Evolutionary conservation across 2,329 filamentous ascomycete species (phyloP), one percentile per base, ranked within the genome.

Genomic region (Geosmithia flava): DNA sequence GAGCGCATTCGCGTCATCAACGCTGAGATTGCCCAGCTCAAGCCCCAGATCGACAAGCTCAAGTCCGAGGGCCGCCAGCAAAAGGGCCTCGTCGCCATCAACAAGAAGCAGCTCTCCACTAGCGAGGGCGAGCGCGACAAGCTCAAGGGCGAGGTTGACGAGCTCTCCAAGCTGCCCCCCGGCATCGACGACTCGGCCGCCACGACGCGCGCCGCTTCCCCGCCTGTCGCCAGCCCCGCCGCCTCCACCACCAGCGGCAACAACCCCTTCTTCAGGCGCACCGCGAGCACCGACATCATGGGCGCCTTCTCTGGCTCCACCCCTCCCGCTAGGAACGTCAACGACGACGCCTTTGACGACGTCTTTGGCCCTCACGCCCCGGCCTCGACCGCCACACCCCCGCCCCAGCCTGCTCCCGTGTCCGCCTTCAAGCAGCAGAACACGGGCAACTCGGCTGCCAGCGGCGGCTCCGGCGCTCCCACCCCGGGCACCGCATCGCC

Each of bases 51-150:
- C 47, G 93, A 98, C 63, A 97, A 96, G 71, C 75, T 95, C 57
- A 89, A 86, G 62, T 87, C 85, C 13, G 89, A 96, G 56, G 89
- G 89, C 23, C 82, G 93, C 42, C 93, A 97, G 64, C 90, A 97
- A 61, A 97, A 95, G 69, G 93, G 93, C 17, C 74, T 97, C 54
- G 91, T 95, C 29, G 90, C 93, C 42, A 98, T 98, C 68, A 96
- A 96, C 69, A 97, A 94, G 74, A 98, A 98, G 70, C 93, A 98
- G 67, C 72, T 97, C 51, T 80, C 84, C 37, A 96, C 90, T 1
- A 87, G 85, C 49, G 93, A 98, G 64, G 79, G 78, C 45, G 91
- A 97, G 63, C 80, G 87, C 30, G 91, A 97, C 51, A 91, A 87
- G 70, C 71, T 95, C 40, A 90, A 89, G 68, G 70, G 72, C 1